Base-by-base conservation (phyloP, 1,284 basidiomycete species). In the Cystobasidium sp. region DNA sequence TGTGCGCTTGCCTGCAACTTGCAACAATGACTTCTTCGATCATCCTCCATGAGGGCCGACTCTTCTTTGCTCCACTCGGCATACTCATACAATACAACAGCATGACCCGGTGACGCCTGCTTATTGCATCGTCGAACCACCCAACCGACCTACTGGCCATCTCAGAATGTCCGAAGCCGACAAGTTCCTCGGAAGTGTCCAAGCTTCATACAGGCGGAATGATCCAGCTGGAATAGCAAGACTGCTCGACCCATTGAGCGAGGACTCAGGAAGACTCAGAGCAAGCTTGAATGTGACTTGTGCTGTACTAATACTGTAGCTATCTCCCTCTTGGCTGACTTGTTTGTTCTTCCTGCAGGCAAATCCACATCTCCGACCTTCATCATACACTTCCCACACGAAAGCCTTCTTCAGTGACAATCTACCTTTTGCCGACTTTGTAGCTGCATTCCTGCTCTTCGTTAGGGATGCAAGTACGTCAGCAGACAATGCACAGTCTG, bases 401-500 rank as follows among this genome's bases (percentile, higher is more conserved):
- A 75, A 75, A 43, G 76, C 74, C 51, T 52, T 75, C 62, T 72
- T 77, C 52, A n/a, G 68, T 8, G 75, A 75, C 44, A 75, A 75
- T 53, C 31, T 41, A 0, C n/a, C 77, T 0, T 74, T 78, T 55
- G 74, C 76, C 18, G 78, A 79, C 52, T 77, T 78, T 46, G 47
- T 78, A 59, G 77, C 78, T 37, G 67, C 75, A 31, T 78, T 74
- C 58, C 61, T 78, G 14, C 74, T 78, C 20, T 78, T 77, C 61
- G 70, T 70, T 0, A 69, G 78, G 12, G 78, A 80, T 62, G 46
- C 66, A 16, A 68, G 68, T 24, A 65, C 76, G 6, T 70, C 69
- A 1, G 18, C 24, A 1, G 49, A 56, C 6, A 52, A 66, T 18
- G 49, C 58, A 6, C 51, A 65, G 51, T 43, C 70, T 14, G 63